phyloP scores from a whole-genome alignment of 768 basidiomycete genomes.

The Boletus vinaceobasis region DNA sequence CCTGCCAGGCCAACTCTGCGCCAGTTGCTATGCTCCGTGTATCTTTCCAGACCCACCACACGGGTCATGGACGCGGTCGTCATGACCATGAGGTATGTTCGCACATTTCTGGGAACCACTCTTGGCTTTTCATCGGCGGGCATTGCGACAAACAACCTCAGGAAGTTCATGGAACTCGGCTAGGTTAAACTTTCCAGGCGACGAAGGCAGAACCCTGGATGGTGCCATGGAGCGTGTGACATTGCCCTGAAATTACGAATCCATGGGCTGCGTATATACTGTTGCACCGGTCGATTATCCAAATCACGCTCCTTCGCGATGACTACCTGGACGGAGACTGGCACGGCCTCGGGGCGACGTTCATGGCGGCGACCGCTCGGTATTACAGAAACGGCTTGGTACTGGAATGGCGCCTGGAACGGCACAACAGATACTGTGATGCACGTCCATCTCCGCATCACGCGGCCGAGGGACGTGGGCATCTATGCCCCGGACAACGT shows the following conservation, averaged over 20 bases:
- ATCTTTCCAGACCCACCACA: not conserved
- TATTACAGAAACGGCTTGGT: conserved; percentile 33
- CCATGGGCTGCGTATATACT: not conserved
- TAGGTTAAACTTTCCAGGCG: not conserved
- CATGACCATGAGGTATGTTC: not conserved
- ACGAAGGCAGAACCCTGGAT: not conserved
- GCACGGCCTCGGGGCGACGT: not conserved
- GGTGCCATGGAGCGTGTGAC: not conserved
- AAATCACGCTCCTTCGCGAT: not conserved
- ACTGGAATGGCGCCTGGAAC: conserved; percentile 35
- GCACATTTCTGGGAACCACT: not conserved
- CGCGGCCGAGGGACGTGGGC: conserved; percentile 9
- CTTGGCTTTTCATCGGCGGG: too few species aligned
- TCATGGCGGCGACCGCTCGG: conserved; percentile 28
- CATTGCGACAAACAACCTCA: not conserved
- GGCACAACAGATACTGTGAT: conserved; percentile 44
- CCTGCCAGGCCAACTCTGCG: too few species aligned
- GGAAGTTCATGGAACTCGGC: not conserved
- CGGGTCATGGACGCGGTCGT: not conserved
- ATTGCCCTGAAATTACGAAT: not conserved
- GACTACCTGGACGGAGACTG: not conserved
- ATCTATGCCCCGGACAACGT: conserved; percentile 32
- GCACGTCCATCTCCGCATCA: conserved; percentile 31
- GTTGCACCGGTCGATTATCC: not conserved
- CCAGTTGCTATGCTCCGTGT: not conserved